Conservation (phyloP, 805 yeast species). For the Phaffomyces thermotolerans region DNA sequence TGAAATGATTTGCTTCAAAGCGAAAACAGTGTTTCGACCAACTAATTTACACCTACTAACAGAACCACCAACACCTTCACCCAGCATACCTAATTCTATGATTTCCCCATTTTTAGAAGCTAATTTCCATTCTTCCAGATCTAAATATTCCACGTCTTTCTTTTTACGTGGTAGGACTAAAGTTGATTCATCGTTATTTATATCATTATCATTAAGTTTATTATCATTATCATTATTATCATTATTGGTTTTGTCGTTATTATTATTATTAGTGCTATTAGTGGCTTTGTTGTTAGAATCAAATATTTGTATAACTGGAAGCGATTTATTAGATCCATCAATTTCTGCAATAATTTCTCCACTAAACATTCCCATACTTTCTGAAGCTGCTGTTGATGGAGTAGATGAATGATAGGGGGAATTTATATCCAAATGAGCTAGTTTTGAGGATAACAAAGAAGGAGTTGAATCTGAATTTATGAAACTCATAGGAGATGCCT, state of each 20-base stretch:
- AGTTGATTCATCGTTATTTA: slow-evolving; percentile 7
- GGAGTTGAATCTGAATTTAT: slow-evolving; percentile 10
- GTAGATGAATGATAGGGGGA: slow-evolving; percentile 25
- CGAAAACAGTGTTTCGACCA: slow-evolving; percentile 62
- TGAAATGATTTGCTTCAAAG: slow-evolving; percentile 54
- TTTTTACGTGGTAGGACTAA: not conserved
- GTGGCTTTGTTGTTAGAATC: not conserved
- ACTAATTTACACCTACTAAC: slow-evolving; percentile 71
- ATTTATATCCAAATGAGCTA: slow-evolving; percentile 14
- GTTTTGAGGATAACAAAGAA: slow-evolving; percentile 13
- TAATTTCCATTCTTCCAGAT: slow-evolving; percentile 69
- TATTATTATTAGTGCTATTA: not conserved
- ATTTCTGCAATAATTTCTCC: slow-evolving; percentile 26
- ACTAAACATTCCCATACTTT: slow-evolving; percentile 22
- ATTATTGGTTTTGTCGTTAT: not conserved
- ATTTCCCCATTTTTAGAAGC: slow-evolving; percentile 55
- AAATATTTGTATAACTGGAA: not conserved
- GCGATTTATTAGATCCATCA: slow-evolving; percentile 7
- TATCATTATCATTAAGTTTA: not conserved
- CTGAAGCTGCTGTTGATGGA: slow-evolving; percentile 26
- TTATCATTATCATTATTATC: not conserved
- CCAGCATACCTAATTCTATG: slow-evolving; percentile 61
- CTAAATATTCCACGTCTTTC: slow-evolving; percentile 44
- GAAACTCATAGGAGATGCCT: not conserved
- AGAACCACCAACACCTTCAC: slow-evolving; percentile 94